A percentile compares a stretch with the other conserved stretches of the same genome.
These are phyloP conservation scores for Apiospora koreana DNA, from an alignment of 2,329 filamentous ascomycete species.

Conservation along the genomic window DNA sequence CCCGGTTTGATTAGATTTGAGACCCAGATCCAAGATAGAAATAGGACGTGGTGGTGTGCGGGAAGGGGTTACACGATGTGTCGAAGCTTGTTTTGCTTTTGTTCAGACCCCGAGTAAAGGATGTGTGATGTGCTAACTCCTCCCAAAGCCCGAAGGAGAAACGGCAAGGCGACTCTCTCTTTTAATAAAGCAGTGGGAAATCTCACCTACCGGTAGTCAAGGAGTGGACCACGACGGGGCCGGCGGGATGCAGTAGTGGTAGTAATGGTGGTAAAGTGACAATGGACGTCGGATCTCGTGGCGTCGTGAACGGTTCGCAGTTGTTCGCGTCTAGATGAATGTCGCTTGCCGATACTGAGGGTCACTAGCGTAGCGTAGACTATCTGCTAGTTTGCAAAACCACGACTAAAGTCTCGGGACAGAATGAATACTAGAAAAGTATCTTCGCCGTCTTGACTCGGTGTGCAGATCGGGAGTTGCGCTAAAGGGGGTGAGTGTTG, in stretches of 20 bases:
- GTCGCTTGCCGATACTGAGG: conserved; percentile 6
- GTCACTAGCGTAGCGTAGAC: neutral
- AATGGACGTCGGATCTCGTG: neutral
- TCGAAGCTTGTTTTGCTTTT: conserved; percentile 10
- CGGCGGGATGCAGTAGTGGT: neutral
- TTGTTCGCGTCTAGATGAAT: neutral
- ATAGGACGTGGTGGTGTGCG: neutral
- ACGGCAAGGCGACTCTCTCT: neutral
- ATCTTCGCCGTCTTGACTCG: conserved; percentile 8
- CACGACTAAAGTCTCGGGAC: neutral
- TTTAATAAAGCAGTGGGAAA: neutral
- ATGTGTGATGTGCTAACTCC: neutral
- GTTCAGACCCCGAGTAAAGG: neutral
- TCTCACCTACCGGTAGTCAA: conserved; percentile 6
- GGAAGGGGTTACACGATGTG: conserved; percentile 1
- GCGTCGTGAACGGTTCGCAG: conserved; percentile 7
- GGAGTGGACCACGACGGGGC: neutral
- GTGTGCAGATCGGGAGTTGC: neutral
- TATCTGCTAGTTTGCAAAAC: neutral
- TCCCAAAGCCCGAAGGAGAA: neutral
- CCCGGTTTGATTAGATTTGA: neutral
- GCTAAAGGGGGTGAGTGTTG: neutral
- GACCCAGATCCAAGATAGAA: neutral
- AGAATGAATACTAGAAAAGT: conserved; percentile 9
- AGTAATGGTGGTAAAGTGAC: neutral